These are phyloP conservation scores for Teunomyces tritomae DNA, from an alignment of 805 yeast genomes.

Conservation along the genomic window DNA sequence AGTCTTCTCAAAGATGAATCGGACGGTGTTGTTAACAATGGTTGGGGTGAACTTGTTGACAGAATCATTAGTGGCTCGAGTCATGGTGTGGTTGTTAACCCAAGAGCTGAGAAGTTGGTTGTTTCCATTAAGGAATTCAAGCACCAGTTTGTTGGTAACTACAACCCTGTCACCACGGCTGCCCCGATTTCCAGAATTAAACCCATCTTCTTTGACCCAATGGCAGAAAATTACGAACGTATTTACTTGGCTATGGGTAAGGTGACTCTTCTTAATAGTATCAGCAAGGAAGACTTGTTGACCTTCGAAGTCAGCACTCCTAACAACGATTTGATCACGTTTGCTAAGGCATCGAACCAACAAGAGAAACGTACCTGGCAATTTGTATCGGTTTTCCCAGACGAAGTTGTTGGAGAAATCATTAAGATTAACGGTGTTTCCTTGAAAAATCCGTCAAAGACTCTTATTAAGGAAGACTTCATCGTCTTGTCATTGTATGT, in stretches of 20 bases:
- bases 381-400: slow-evolving; percentile 68
- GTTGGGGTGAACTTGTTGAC: slow-evolving; percentile 88
- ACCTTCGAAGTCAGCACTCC: slow-evolving; percentile 56
- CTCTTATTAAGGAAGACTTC: slow-evolving; percentile 47
- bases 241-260: slow-evolving; percentile 59
- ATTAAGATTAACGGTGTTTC: slow-evolving; percentile 62
- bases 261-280: slow-evolving; percentile 30
- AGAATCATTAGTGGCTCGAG: slow-evolving; percentile 73
- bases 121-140: slow-evolving; percentile 73
- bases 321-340: slow-evolving; percentile 47
- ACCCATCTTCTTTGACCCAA: slow-evolving; percentile 63
- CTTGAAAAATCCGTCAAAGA: slow-evolving; percentile 30
- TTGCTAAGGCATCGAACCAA: slow-evolving; percentile 71
- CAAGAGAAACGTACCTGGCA: slow-evolving; percentile 54
- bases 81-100: slow-evolving; percentile 76
- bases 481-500: slow-evolving; percentile 55
- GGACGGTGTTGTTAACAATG: slow-evolving; percentile 44
- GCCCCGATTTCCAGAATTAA: slow-evolving; percentile 63
- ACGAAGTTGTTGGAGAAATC: slow-evolving; percentile 70
- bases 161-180: slow-evolving; percentile 31
- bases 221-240: slow-evolving; percentile 58
- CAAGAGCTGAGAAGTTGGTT: slow-evolving; percentile 70
- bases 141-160: slow-evolving; percentile 35
- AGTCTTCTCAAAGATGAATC: slow-evolving; percentile 18
- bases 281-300: slow-evolving; percentile 40